These are phyloP conservation scores for Marasmius oreades DNA, from an alignment of 1,284 basidiomycete species.

Conservation along the genomic window DNA sequence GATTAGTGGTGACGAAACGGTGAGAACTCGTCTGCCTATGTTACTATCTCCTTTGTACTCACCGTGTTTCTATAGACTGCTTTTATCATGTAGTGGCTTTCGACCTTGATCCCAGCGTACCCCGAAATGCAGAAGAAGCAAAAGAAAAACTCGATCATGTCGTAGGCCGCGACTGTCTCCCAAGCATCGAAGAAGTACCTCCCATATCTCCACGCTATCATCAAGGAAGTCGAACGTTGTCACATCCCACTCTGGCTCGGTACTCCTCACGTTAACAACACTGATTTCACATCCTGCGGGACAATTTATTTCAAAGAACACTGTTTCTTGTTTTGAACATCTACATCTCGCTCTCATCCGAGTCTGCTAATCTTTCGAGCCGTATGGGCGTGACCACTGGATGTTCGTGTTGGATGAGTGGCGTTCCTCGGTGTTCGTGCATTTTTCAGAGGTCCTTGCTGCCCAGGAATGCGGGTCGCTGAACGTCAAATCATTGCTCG, in stretches of 20 bases:
- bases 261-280: slow-evolving; percentile 34
- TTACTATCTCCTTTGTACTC: background rate
- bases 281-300: slow-evolving; percentile 38
- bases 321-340: slow-evolving; percentile 35
- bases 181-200: slow-evolving; percentile 26
- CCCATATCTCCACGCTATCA: slow-evolving; percentile 33
- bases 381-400: slow-evolving; percentile 41
- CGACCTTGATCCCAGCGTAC: slow-evolving; percentile 29
- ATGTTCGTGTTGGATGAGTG: slow-evolving; percentile 33
- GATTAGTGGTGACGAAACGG: slow-evolving; percentile 39
- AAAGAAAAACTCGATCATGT: slow-evolving; percentile 32
- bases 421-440: slow-evolving; percentile 8
- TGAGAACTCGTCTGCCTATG: slow-evolving; percentile 15
- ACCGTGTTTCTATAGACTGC: slow-evolving; percentile 23
- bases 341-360: slow-evolving; percentile 29
- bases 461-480: slow-evolving; percentile 30
- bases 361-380: slow-evolving; percentile 34
- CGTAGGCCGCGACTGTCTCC: slow-evolving; percentile 30
- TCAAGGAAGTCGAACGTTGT: slow-evolving; percentile 31
- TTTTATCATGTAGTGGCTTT: slow-evolving; percentile 35
- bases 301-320: slow-evolving; percentile 36
- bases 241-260: slow-evolving; percentile 39
- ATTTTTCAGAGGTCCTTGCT: slow-evolving; percentile 20
- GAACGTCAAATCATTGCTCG: slow-evolving; percentile 31
- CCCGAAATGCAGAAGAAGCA: slow-evolving; percentile 28